Conservation (phyloP, 2,329 filamentous ascomycete species). For the Colletotrichum sojae region DNA sequence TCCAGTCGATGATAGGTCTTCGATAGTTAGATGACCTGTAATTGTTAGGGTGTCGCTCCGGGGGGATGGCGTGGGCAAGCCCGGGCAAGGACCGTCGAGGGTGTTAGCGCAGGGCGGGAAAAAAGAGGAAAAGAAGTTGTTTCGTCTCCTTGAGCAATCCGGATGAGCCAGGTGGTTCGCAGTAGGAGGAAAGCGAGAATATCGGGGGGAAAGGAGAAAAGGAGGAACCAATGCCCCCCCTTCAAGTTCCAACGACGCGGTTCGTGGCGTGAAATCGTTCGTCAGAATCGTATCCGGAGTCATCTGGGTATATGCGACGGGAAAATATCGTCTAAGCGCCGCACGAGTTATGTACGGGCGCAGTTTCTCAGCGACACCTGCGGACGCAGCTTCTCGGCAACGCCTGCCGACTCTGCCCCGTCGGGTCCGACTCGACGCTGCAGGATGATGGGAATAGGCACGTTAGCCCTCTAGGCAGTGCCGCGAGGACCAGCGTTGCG, state of each 20-base stretch:
- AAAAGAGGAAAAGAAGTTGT: slow-evolving; percentile 19
- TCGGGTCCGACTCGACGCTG: slow-evolving; percentile 33
- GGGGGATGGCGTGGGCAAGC: slow-evolving; percentile 4
- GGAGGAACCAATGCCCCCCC: slow-evolving; percentile 25
- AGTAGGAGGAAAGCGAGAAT: slow-evolving; percentile 23
- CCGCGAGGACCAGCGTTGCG: slow-evolving; percentile 41
- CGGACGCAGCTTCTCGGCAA: slow-evolving; percentile 36
- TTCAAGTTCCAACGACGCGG: slow-evolving; percentile 38
- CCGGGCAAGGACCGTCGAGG: slow-evolving; percentile 35
- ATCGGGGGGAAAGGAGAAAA: slow-evolving; percentile 19
- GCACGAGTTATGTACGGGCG: slow-evolving; percentile 31
- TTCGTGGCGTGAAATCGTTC: slow-evolving; percentile 41
- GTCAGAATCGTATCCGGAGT: slow-evolving; percentile 41
- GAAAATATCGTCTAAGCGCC: slow-evolving; percentile 35
- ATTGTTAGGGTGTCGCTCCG: slow-evolving; percentile 13
- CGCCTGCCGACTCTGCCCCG: slow-evolving; percentile 29
- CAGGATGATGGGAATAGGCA: slow-evolving; percentile 33
- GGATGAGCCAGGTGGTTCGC: slow-evolving; percentile 28
- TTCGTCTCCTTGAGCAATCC: slow-evolving; percentile 32
- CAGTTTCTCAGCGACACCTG: slow-evolving; percentile 32
- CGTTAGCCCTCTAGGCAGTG: slow-evolving; percentile 35
- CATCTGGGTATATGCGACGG: slow-evolving; percentile 41
- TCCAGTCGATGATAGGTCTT: slow-evolving; percentile 36
- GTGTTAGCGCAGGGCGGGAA: slow-evolving; percentile 18
- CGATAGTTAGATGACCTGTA: slow-evolving; percentile 33